Evolutionary conservation across 768 basidiomycete genomes (phyloP), one percentile per base, ranked within the genome.

Genomic region (Collybiopsis luxurians): DNA sequence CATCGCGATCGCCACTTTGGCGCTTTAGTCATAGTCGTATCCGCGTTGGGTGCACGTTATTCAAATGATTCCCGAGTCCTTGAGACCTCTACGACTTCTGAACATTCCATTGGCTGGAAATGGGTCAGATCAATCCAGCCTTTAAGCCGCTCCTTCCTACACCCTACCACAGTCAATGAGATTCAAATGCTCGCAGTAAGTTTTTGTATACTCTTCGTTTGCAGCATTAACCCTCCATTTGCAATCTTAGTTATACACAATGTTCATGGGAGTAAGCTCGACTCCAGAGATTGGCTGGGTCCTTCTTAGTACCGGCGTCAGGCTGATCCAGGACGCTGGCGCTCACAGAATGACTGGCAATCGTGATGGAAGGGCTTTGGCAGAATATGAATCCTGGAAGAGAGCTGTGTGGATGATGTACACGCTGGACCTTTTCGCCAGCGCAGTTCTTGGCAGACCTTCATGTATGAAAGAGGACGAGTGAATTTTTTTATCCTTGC

Each of bases 301-400:
- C 3, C 60, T 83, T 2, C 67, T 78, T 19, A 83, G 86, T 2
- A 64, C 82, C 19, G 82, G 79, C 36, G 71, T 88, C 12, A 77
- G 85, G 5, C 69, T 78, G 5, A 80, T 81, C 0, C 81, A 86
- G 62, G 86, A 88, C 57, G 76, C 84, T 2, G 79, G 87, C 2
- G 77, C 78, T 0, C 82, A 86, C 61, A 69, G 79, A 17, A 63
- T 71, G 56, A 64, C 45, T 68, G 70, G 58, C 59, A 59, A 27
- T 28, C 61, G 47, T 26, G 61, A 62, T 10, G n/a, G n/a, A n/a
- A n/a, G n/a, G n/a, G 70, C 67, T 1, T 73, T 74, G 1, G 61
- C 74, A 2, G 84, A 89, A 58, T 73, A 78, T 45, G 87, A 90
- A 62, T 66, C 83, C 28, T 86, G 82, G 75, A 87, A 85, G 59